Evolutionary conservation across 352 stramenopile genomes (phyloP).

Genomic region (Globisporangium acanthophoron): DNA sequence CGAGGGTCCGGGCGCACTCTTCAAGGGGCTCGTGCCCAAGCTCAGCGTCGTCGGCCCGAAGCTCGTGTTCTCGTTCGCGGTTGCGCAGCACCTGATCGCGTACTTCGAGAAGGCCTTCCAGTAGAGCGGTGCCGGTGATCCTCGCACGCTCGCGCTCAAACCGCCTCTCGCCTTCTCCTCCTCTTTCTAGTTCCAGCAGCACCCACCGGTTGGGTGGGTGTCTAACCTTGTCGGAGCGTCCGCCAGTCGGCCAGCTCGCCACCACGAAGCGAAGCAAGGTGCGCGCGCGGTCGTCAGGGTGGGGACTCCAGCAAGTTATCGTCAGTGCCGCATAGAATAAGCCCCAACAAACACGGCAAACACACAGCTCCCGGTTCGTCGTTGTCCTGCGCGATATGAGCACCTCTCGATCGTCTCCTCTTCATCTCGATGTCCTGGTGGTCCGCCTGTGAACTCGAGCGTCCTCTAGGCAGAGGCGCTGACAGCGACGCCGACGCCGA

Average conservation of each 20-base stretch:
- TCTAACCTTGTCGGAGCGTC: constrained; percentile 11
- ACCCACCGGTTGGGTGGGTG: constrained; percentile 16
- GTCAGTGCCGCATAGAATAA: neutral
- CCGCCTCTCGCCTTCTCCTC: neutral
- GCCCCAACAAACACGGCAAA: neutral
- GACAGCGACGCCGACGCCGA: neutral
- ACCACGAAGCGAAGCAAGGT: neutral
- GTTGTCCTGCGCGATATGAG: no score
- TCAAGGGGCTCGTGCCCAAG: constrained; percentile 95
- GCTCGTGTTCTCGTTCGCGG: constrained; percentile 95
- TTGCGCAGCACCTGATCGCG: constrained; percentile 93
- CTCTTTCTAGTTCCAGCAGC: constrained; percentile 4
- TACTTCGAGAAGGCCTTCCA: constrained; percentile 89
- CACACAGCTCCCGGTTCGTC: no score
- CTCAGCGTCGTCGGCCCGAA: constrained; percentile 94
- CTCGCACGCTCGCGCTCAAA: no score
- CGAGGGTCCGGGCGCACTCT: constrained; percentile 88
- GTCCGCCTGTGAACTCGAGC: no score
- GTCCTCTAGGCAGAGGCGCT: neutral
- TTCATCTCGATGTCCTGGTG: no score
- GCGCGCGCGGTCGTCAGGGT: neutral
- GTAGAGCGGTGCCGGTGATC: constrained; percentile 2
- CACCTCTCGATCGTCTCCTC: no score
- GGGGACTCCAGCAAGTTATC: neutral
- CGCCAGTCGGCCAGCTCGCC: no score